A percentile compares a stretch with the other conserved stretches of the same genome.
Conservation (phyloP, 108 stramenopile genomes). For the Schizochytrium sp. region DNA sequence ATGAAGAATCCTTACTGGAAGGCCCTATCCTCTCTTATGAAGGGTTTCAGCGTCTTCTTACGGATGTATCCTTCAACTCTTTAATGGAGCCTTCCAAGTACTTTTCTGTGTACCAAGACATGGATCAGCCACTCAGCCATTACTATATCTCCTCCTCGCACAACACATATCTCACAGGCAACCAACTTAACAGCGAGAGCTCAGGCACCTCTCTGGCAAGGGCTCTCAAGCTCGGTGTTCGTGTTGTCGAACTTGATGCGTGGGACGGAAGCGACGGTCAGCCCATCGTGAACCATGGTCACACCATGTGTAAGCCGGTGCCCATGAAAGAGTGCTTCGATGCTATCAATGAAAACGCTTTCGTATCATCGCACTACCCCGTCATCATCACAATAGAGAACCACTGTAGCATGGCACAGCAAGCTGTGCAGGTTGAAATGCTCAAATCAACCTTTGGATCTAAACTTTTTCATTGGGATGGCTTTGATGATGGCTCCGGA, state of each 20-base stretch:
- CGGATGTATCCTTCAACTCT: conserved; percentile 62
- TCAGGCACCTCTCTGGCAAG: conserved; percentile 83
- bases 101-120: conserved; percentile 71
- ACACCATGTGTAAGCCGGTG: conserved; percentile 89
- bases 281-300: conserved; percentile 91
- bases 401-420: conserved; percentile 88
- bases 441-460: conserved; percentile 76
- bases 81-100: conserved; percentile 62
- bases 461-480: conserved; percentile 79
- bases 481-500: conserved; percentile 65
- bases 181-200: conserved; percentile 82
- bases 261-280: conserved; percentile 84
- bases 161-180: conserved; percentile 95
- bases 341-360: conserved; percentile 79
- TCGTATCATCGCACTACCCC: conserved; percentile 79
- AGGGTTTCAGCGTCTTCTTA: conserved; percentile 44
- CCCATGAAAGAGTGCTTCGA: conserved; percentile 81
- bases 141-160: conserved; percentile 94
- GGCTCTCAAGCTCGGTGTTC: conserved; percentile 88
- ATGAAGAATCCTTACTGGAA: background rate
- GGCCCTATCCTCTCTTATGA: background rate
- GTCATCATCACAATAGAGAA: conserved; percentile 95
- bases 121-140: conserved; percentile 82
- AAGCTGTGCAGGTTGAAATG: conserved; percentile 83
- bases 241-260: conserved; percentile 96